A percentile compares a stretch with the other conserved stretches of the same genome.
Evolutionary conservation across 192 early-diverging fungal genomes (phyloP).

Genomic region (Kappamyces sp.): DNA sequence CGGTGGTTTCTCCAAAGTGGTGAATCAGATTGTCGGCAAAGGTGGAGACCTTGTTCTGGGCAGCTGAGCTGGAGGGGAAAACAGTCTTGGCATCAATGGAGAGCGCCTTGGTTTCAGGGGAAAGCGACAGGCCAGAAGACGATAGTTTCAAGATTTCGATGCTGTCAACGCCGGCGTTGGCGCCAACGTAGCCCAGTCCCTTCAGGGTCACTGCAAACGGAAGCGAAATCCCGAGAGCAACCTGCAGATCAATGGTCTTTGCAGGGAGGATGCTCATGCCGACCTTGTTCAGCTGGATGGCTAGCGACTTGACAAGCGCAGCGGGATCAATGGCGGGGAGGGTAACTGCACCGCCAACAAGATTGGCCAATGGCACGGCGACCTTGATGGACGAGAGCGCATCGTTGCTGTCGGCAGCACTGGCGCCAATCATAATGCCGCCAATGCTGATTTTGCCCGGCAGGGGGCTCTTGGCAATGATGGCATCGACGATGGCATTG

Average conservation of each 20-base stretch:
- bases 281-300: conserved; percentile 1
- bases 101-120: neutral
- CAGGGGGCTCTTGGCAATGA: neutral
- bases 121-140: neutral
- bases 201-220: conserved; percentile 23
- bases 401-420: conserved; percentile 1
- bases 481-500: neutral
- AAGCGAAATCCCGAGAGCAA: conserved; percentile 12
- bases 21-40: neutral
- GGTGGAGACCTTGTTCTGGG: neutral
- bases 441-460: neutral
- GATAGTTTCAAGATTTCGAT: neutral
- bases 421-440: neutral
- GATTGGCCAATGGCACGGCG: neutral
- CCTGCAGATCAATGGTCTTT: conserved; percentile 2
- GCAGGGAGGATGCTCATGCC: neutral
- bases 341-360: neutral
- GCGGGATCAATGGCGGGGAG: neutral
- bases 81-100: too few species aligned
- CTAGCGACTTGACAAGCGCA: neutral
- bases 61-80: neutral
- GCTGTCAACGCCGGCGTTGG: conserved; percentile 17
- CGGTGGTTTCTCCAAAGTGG: neutral
- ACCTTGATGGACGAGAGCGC: conserved; percentile 1
- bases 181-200: conserved; percentile 23